Evolutionary conservation across 75 land plant genomes (phyloP).

Genomic region (Pinus tabuliformis): DNA sequence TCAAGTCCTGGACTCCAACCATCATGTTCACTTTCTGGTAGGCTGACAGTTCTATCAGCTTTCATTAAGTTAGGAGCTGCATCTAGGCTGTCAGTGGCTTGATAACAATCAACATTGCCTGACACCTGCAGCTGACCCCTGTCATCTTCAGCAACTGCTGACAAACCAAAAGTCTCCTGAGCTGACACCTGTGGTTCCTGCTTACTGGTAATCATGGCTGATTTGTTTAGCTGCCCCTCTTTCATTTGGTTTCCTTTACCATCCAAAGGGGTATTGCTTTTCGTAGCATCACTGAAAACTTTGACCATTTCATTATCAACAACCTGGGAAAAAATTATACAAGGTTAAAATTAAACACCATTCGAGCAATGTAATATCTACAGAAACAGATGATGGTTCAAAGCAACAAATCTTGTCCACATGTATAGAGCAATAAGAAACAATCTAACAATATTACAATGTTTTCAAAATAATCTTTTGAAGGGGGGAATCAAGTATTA

Average conservation of each 20-base stretch:
- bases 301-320: neutral
- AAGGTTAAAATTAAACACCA: neutral
- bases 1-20: conserved; percentile 13
- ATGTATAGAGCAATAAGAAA: neutral
- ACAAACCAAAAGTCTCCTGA: conserved; percentile 7
- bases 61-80: neutral
- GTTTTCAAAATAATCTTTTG: neutral
- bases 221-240: neutral
- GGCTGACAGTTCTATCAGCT: neutral
- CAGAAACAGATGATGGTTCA: neutral
- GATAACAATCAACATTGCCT: conserved; percentile 2
- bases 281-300: neutral
- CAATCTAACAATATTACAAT: neutral
- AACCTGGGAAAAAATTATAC: conserved; percentile 8
- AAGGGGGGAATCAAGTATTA: neutral
- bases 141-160: neutral
- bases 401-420: neutral
- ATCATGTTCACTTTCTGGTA: conserved; percentile 13
- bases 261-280: conserved; percentile 1
- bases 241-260: conserved; percentile 4
- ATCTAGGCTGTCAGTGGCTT: conserved; percentile 6
- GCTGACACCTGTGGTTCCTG: conserved; percentile 1
- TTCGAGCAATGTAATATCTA: neutral
- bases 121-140: neutral
- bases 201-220: neutral